These are phyloP conservation scores for Diaporthe sp. DNA, from an alignment of 2,329 filamentous ascomycete genomes.

Conservation along the genomic window DNA sequence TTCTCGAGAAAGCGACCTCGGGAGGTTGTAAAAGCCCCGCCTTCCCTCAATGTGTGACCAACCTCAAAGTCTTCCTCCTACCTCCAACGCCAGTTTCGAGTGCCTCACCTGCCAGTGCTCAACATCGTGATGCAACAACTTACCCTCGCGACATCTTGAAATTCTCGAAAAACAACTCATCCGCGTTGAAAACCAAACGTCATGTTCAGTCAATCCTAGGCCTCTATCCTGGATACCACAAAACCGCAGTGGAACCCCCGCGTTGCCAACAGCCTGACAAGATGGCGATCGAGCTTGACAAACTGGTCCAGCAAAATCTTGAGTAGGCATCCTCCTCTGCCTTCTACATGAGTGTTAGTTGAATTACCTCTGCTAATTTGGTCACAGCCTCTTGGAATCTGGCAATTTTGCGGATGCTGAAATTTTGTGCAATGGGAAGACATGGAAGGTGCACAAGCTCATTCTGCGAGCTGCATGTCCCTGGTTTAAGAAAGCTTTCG, in stretches of 20 bases:
- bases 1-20: too few relatives aligned
- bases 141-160: too few relatives aligned
- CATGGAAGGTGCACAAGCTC: not conserved
- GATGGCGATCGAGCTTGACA: not conserved
- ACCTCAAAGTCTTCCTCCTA: too few relatives aligned
- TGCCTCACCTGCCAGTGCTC: not conserved
- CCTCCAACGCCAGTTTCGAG: not conserved
- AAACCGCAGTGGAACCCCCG: not conserved
- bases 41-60: too few relatives aligned
- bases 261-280: not conserved
- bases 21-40: too few relatives aligned
- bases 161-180: too few relatives aligned
- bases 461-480: not conserved
- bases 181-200: too few relatives aligned
- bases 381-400: not conserved
- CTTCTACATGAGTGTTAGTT: too few relatives aligned
- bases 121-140: too few relatives aligned
- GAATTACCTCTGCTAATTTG: not conserved
- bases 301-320: not conserved
- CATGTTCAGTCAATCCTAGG: too few relatives aligned
- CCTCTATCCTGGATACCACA: too few relatives aligned
- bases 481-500: conserved; percentile 15
- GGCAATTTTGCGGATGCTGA: conserved; percentile 13
- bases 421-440: not conserved
- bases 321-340: not conserved